Evolutionary conservation across 2,329 filamentous ascomycete genomes (phyloP).

Genomic region (Alternaria ventricosa): DNA sequence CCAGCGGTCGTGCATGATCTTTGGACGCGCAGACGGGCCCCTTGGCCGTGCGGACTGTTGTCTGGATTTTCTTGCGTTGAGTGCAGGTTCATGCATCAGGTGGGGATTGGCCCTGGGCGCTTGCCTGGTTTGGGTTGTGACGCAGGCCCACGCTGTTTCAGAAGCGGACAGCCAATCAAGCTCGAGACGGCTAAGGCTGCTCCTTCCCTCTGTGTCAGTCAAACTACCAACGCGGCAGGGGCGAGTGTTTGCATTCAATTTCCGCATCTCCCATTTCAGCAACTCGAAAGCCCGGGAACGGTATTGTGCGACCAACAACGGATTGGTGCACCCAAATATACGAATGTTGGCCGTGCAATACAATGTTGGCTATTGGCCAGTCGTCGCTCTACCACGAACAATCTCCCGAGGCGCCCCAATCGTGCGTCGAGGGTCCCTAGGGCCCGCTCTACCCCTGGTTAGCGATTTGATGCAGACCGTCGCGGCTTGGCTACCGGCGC

Average conservation of each 20-base stretch:
- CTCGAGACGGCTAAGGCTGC: conserved; percentile 7
- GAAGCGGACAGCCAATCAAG: conserved; percentile 21
- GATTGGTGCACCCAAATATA: background rate
- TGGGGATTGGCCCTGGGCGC: conserved; percentile 14
- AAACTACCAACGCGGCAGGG: background rate
- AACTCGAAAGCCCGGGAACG: conserved; percentile 3
- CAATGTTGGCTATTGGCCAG: background rate
- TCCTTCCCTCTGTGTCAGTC: conserved; percentile 8
- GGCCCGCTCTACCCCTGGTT: background rate
- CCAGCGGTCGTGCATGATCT: conserved; percentile 18
- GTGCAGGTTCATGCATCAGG: conserved; percentile 25
- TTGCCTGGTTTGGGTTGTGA: conserved; percentile 17
- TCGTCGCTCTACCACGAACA: conserved; percentile 10
- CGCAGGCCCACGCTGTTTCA: conserved; percentile 27
- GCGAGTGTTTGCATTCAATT: conserved; percentile 16
- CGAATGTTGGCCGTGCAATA: background rate
- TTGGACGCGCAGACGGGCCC: conserved; percentile 15
- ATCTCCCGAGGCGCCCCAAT: conserved; percentile 29
- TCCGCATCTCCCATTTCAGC: conserved; percentile 9
- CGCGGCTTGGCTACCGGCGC: conserved; percentile 30
- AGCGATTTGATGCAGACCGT: background rate
- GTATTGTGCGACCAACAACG: background rate
- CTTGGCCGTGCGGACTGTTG: conserved; percentile 10
- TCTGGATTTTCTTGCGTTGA: conserved; percentile 9
- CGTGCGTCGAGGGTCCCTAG: conserved; percentile 10